Evolutionary conservation across 495 filamentous ascomycete genomes (phyloP).

Genomic region (Penicillium taxi): DNA sequence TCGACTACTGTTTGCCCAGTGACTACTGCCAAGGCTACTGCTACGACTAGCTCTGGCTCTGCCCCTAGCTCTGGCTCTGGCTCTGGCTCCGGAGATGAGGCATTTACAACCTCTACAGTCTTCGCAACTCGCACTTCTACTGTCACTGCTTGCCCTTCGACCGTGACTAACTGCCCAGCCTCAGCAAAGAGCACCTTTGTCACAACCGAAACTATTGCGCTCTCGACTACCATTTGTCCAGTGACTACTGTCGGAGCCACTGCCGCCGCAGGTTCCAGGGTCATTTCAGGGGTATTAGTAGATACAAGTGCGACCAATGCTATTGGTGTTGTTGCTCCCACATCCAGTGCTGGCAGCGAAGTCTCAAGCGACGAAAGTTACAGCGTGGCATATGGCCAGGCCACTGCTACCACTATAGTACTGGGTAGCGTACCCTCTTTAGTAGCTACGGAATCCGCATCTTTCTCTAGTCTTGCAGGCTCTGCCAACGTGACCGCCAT

Average conservation of each 20-base stretch:
- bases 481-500: too few species aligned
- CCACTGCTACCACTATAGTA: too few species aligned
- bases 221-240: conserved; percentile 1
- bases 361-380: too few species aligned
- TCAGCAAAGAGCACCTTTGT: background rate
- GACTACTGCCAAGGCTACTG: conserved; percentile 3
- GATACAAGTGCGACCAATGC: too few species aligned
- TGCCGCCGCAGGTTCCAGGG: too few species aligned
- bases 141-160: conserved; percentile 4
- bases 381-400: too few species aligned
- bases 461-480: too few species aligned
- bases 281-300: too few species aligned
- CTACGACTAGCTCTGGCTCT: background rate
- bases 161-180: background rate
- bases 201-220: background rate
- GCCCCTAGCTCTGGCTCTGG: background rate
- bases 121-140: conserved; percentile 10
- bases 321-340: too few species aligned
- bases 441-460: too few species aligned
- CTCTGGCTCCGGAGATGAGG: conserved; percentile 1
- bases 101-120: conserved; percentile 11
- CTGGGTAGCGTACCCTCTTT: too few species aligned
- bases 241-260: conserved; percentile 1
- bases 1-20: conserved; percentile 7
- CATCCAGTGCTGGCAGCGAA: too few species aligned